Percentiles rank a stretch among this genome's conserved stretches.
Conservation (phyloP, 345 rosid genomes). For the Syzygium grande region DNA sequence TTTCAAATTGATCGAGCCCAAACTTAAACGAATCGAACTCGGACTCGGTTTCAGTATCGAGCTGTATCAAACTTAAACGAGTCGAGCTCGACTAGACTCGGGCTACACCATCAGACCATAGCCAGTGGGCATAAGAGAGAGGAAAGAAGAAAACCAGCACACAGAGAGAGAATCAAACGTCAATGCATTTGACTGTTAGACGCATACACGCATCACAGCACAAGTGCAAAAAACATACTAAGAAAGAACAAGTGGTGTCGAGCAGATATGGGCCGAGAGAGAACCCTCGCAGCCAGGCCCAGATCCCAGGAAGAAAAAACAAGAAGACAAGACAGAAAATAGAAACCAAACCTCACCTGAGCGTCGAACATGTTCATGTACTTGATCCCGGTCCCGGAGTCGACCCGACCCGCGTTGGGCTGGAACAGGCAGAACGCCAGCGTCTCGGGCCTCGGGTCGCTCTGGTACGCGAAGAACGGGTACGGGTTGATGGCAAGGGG, state of each 20-base stretch:
- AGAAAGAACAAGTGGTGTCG: background rate
- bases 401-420: slow-evolving; percentile 86
- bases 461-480: slow-evolving; percentile 86
- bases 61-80: background rate
- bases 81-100: background rate
- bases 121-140: background rate
- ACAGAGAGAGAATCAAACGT: background rate
- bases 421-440: slow-evolving; percentile 80
- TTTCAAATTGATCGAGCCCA: background rate
- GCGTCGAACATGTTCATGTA: slow-evolving; percentile 99
- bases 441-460: slow-evolving; percentile 83
- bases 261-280: background rate
- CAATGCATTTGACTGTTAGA: background rate
- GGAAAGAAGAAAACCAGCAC: background rate
- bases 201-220: background rate
- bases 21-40: background rate
- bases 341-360: slow-evolving; percentile 40
- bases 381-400: slow-evolving; percentile 58
- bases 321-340: background rate
- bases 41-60: background rate
- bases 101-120: background rate
- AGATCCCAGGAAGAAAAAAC: background rate
- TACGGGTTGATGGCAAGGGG: slow-evolving; percentile 86
- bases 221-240: no score
- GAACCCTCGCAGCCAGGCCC: background rate